phyloP scores from a whole-genome alignment of 208 protist genomes.

The Lotmaria passim region DNA sequence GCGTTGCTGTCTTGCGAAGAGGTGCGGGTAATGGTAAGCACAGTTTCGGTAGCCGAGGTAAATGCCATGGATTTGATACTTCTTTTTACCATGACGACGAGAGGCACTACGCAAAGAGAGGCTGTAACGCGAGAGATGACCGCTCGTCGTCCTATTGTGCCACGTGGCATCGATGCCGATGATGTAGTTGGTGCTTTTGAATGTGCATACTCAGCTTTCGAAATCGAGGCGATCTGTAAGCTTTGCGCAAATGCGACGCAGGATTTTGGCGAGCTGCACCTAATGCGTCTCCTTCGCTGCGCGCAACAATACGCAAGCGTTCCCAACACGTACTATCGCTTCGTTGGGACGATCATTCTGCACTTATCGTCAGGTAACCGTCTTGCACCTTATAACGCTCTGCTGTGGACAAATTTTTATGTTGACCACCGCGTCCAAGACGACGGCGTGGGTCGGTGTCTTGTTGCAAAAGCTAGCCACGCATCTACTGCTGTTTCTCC shows the following conservation, averaged over 20 bases:
- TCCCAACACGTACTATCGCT: slow-evolving; percentile 63
- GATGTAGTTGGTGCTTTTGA: slow-evolving; percentile 64
- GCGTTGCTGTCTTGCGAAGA: slow-evolving; percentile 4
- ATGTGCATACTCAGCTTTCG: slow-evolving; percentile 24
- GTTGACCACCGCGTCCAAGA: slow-evolving; percentile 56
- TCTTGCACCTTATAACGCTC: slow-evolving; percentile 55
- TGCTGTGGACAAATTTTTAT: slow-evolving; percentile 76
- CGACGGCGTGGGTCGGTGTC: slow-evolving; percentile 64
- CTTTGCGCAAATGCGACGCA: slow-evolving; percentile 34
- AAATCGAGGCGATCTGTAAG: slow-evolving; percentile 49
- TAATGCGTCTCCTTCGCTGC: slow-evolving; percentile 66
- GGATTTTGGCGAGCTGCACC: slow-evolving; percentile 46
- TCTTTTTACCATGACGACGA: slow-evolving; percentile 18
- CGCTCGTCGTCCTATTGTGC: slow-evolving; percentile 11
- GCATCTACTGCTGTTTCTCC: background rate
- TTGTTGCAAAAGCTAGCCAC: slow-evolving; percentile 19
- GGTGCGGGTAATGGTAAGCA: background rate
- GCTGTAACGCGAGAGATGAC: slow-evolving; percentile 1
- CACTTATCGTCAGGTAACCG: slow-evolving; percentile 17
- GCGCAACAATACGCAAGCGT: slow-evolving; percentile 31
- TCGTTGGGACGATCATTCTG: slow-evolving; percentile 59
- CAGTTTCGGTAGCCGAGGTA: background rate
- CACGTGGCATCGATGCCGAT: slow-evolving; percentile 35
- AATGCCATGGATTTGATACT: slow-evolving; percentile 15
- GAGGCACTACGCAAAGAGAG: background rate